Conservation (phyloP, 2,329 filamentous ascomycete species). For the Paraphaeosphaeria sporulosa region DNA sequence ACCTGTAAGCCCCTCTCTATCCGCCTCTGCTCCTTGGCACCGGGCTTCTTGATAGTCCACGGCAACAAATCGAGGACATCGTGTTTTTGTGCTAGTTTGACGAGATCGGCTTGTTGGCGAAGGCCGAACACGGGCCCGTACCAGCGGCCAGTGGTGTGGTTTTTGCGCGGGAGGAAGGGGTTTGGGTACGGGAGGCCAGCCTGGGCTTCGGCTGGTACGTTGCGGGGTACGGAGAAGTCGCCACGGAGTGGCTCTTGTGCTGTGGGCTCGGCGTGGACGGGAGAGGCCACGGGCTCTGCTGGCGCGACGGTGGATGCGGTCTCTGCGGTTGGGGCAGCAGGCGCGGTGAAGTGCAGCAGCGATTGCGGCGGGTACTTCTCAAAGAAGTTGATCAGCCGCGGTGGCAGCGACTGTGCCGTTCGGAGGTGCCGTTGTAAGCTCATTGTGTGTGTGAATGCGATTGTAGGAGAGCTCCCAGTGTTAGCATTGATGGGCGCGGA, state of each 20-base stretch:
- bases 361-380: slow-evolving; percentile 80
- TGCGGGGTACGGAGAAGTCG: slow-evolving; percentile 20
- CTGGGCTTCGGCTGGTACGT: slow-evolving; percentile 20
- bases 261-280: slow-evolving; percentile 39
- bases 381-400: slow-evolving; percentile 84
- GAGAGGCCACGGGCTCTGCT: slow-evolving; percentile 50
- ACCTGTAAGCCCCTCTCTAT: slow-evolving; percentile 83
- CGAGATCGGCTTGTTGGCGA: slow-evolving; percentile 86
- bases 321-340: slow-evolving; percentile 26
- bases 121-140: slow-evolving; percentile 83
- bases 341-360: slow-evolving; percentile 49
- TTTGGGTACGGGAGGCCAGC: slow-evolving; percentile 67
- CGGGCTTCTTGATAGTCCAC: slow-evolving; percentile 76
- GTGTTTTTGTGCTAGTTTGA: slow-evolving; percentile 81
- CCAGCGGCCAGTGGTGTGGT: slow-evolving; percentile 82
- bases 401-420: slow-evolving; percentile 76
- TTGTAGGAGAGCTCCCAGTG: slow-evolving; percentile 2
- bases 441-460: slow-evolving; percentile 29
- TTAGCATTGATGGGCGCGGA: slow-evolving; percentile 9
- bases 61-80: slow-evolving; percentile 85
- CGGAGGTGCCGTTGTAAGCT: slow-evolving; percentile 49
- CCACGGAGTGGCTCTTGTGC: slow-evolving; percentile 24
- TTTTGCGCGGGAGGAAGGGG: slow-evolving; percentile 82
- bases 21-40: slow-evolving; percentile 72
- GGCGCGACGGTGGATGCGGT: slow-evolving; percentile 34